Base-by-base conservation (phyloP, 805 yeast genomes). In the Phaffomyces opuntiae region DNA sequence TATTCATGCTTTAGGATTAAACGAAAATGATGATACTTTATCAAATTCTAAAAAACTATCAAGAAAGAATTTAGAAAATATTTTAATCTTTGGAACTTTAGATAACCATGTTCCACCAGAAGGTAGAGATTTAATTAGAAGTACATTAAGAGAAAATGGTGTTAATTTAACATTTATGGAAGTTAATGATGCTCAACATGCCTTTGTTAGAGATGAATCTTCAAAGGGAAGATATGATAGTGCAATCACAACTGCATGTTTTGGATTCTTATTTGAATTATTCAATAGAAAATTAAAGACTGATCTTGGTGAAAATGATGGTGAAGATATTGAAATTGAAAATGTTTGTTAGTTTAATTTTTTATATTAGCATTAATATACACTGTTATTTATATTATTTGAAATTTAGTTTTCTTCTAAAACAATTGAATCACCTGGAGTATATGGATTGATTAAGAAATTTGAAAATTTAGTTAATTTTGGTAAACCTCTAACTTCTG, bases 401-500 rank as follows among this genome's bases (percentile, higher is more conserved):
- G 24, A 1, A 21, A 21, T 4, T 16, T 8, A 16, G 6, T 33
- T 3, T 9, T 33, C 9, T 8, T 33, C 17, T 44, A 59, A 43
- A 29, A 57, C 63, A 38, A 59, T 53, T 26, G 53, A 46, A 13
- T 45, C 51, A 31, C 73, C 73, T 16, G 91, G 88, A 59, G 83
- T 78, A 58, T 85, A 87, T 29, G 93, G 93, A 37, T 80, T 75
- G 43, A 88, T 67, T 58, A 91, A 76, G 70, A 83, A 88, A 59
- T 80, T 76, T 31, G 96, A 87, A 61, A 93, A 93, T 63, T 81
- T 78, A 63, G 78, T 82, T 65, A 93, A 75, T 61, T 89, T 87
- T 45, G 83, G 85, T 51, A 87, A 73, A 32, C 99, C 99, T 67
- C 99, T 81, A 46, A 93, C 93, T 69, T 93, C 99, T 53, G 85